Base-by-base conservation (phyloP, 2,329 filamentous ascomycete species). In the Geosmithia morbida region DNA sequence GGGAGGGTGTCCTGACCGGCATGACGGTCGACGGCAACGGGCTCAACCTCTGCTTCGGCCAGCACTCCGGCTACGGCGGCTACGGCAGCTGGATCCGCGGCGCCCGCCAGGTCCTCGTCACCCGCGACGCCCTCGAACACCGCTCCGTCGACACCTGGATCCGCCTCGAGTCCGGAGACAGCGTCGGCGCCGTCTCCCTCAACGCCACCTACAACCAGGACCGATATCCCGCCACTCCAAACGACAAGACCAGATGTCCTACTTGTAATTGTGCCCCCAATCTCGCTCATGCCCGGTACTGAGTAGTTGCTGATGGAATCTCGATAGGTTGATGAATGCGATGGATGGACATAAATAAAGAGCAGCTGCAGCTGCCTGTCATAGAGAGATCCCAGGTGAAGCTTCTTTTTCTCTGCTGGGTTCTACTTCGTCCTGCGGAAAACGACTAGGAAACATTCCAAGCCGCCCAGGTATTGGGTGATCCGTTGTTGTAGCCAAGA, bases 41-140 rank as follows among this genome's bases (percentile, higher is more conserved):
- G 2, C 54, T 68, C n/a, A 64, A 69, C 43, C 53, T 75, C 10
- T 75, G 71, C 53, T 84, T 81, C 55, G 78, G 79, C 5, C 75
- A 83, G 52, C 81, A 82, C 53, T 73, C 77, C 0, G 82, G 83
- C 0, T 85, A 85, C 48, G 83, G 81, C 0, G 82, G 83, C 0
- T 86, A 86, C 53, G 78, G 80, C 0, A 66, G 68, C 43, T 83
- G 75, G 75, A 71, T 72, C 10, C 72, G 81, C 0, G 82, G 81
- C 1, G 69, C 71, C 4, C 66, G 79, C 1, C 74, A 81, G 53
- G 61, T 83, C 13, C 53, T 67, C 2, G 52, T 82, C 1, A 61
- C 67, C 2, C 63, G 73, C 41, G 56, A 63, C 1, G 59, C 59
- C 19, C 55, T 77, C 16, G 54, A 55, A 6, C 52, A 61, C 3